A percentile compares a stretch with the other conserved stretches of the same genome.
These are phyloP conservation scores for Gleditsia sinensis DNA, from an alignment of 306 rosid genomes.

Conservation along the genomic window DNA sequence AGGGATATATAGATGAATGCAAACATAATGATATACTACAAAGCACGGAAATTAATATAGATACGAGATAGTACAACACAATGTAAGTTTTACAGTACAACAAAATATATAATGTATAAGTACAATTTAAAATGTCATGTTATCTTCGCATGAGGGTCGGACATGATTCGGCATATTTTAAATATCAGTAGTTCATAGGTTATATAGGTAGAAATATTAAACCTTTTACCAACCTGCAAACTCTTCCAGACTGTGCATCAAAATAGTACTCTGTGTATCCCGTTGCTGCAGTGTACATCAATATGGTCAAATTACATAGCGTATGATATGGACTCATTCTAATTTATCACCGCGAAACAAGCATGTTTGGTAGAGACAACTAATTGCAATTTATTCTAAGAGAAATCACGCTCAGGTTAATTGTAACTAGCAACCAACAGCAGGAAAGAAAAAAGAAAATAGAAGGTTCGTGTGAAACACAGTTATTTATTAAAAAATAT, in stretches of 20 bases:
- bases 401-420: neutral
- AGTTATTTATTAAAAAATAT: neutral
- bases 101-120: too few species aligned
- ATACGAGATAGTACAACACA: too few species aligned
- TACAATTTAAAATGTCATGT: too few species aligned
- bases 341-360: neutral
- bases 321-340: constrained; percentile 1
- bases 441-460: neutral
- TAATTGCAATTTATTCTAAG: constrained; percentile 15
- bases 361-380: neutral
- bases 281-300: constrained; percentile 67
- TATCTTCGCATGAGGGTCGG: too few species aligned
- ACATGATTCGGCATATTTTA: too few species aligned
- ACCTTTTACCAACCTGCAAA: constrained; percentile 71
- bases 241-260: constrained; percentile 78
- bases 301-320: constrained; percentile 26
- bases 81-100: too few species aligned
- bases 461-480: neutral
- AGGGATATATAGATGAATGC: neutral
- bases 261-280: constrained; percentile 92
- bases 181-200: too few species aligned
- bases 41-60: too few species aligned
- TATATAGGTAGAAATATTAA: constrained; percentile 12
- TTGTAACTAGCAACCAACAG: neutral
- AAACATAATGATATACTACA: constrained; percentile 1